These are phyloP conservation scores for Lyophyllum atratum DNA, from an alignment of 768 basidiomycete species.

Conservation along the genomic window DNA sequence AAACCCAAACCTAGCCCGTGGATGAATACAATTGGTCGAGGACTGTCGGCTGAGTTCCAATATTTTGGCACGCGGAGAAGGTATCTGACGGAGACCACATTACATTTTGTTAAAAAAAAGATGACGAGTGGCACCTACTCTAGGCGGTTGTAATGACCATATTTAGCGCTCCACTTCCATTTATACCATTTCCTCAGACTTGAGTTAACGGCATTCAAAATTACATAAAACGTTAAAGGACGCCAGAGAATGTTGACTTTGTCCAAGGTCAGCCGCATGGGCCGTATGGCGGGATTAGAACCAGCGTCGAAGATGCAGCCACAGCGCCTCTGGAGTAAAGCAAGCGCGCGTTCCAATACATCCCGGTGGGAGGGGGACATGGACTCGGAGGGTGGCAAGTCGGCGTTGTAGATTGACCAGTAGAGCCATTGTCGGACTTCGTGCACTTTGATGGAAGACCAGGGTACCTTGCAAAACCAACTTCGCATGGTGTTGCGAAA, in stretches of 20 bases:
- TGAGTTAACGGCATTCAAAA: constrained; percentile 51
- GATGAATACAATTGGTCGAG: constrained; percentile 77
- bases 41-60: constrained; percentile 61
- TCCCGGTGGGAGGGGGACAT: constrained; percentile 47
- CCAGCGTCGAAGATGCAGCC: constrained; percentile 68
- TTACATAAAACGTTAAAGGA: constrained; percentile 66
- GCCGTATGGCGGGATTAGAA: constrained; percentile 47
- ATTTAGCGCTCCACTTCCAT: constrained; percentile 40
- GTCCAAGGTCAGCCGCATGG: constrained; percentile 79
- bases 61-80: constrained; percentile 67
- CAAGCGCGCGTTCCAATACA: constrained; percentile 61
- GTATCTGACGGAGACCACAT: constrained; percentile 48
- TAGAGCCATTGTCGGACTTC: constrained; percentile 78
- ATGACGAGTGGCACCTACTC: constrained; percentile 49
- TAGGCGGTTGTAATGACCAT: constrained; percentile 59
- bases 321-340: constrained; percentile 68
- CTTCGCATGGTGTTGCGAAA: constrained; percentile 70
- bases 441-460: constrained; percentile 65
- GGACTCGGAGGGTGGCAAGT: constrained; percentile 51
- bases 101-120: not conserved
- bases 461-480: constrained; percentile 78
- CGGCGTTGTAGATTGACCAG: constrained; percentile 79
- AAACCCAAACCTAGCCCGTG: constrained; percentile 90
- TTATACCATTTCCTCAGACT: constrained; percentile 46
- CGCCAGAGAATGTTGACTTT: constrained; percentile 67